Evolutionary conservation across 495 filamentous ascomycete species (phyloP).

Genomic region (Hypoxylon subgilvum): DNA sequence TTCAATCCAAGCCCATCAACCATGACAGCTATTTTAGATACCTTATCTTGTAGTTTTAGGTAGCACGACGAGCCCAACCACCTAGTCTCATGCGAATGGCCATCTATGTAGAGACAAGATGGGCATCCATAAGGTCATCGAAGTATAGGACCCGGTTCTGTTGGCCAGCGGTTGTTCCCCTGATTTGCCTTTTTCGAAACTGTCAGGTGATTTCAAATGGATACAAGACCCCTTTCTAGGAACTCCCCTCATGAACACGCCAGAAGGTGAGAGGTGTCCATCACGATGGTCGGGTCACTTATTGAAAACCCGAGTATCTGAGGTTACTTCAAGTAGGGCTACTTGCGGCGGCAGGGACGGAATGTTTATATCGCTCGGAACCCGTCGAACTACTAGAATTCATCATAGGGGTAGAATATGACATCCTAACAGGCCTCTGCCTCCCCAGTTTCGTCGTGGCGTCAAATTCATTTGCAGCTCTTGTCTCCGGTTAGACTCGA

Average conservation of each 20-base stretch:
- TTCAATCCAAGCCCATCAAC: too few species aligned
- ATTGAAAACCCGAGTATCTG: too few species aligned
- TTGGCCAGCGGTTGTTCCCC: not conserved
- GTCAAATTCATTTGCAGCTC: constrained; percentile 73
- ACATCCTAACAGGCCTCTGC: constrained; percentile 84
- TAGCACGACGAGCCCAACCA: constrained; percentile 15
- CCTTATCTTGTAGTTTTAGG: not conserved
- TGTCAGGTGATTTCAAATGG: not conserved
- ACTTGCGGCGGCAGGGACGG: not conserved
- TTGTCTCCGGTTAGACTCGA: constrained; percentile 48
- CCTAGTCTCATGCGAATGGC: not conserved
- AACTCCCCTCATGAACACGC: not conserved
- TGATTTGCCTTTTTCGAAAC: not conserved
- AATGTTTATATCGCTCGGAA: not conserved
- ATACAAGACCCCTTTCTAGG: not conserved
- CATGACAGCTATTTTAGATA: too few species aligned
- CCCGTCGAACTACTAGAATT: not conserved
- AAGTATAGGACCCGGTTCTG: constrained; percentile 3
- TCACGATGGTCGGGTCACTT: too few species aligned
- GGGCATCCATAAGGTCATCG: constrained; percentile 24
- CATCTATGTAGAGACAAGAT: not conserved
- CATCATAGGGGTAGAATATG: constrained; percentile 76
- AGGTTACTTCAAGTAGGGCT: not conserved
- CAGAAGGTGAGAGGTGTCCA: too few species aligned
- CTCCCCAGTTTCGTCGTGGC: constrained; percentile 83